phyloP scores from a whole-genome alignment of 768 basidiomycete species.

The Suillus occidentalis region DNA sequence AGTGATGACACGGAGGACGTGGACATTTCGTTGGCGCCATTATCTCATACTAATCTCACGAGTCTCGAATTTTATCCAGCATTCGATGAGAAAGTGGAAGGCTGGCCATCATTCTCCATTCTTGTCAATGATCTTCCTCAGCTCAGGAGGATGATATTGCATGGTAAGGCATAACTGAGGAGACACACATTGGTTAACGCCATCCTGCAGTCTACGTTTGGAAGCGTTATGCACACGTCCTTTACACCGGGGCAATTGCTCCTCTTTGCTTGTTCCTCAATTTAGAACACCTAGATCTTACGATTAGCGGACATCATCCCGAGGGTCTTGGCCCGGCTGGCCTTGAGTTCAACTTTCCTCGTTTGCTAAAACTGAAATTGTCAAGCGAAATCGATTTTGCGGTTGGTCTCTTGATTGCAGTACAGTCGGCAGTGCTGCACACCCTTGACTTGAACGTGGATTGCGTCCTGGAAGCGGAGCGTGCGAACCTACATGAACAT shows the following conservation, averaged over 20 bases:
- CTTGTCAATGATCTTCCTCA: background rate
- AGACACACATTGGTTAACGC: background rate
- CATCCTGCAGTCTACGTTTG: background rate
- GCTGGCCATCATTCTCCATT: background rate
- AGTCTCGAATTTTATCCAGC: background rate
- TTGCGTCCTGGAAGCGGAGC: background rate
- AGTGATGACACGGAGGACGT: background rate
- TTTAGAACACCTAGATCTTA: background rate
- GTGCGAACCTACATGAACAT: background rate
- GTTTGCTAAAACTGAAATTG: background rate
- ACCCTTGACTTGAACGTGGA: background rate
- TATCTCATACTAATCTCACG: background rate
- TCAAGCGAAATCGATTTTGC: background rate
- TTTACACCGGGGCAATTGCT: background rate
- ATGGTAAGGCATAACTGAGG: background rate
- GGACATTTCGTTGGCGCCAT: background rate
- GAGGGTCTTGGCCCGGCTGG: background rate
- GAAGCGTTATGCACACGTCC: background rate
- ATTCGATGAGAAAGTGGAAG: background rate
- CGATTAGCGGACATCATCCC: background rate
- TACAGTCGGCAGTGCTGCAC: background rate
- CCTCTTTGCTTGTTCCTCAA: background rate
- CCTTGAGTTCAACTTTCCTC: background rate
- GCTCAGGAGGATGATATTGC: background rate
- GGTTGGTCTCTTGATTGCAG: background rate